phyloP scores from a whole-genome alignment of 306 rosid genomes.

The Elaeagnus macrophylla region DNA sequence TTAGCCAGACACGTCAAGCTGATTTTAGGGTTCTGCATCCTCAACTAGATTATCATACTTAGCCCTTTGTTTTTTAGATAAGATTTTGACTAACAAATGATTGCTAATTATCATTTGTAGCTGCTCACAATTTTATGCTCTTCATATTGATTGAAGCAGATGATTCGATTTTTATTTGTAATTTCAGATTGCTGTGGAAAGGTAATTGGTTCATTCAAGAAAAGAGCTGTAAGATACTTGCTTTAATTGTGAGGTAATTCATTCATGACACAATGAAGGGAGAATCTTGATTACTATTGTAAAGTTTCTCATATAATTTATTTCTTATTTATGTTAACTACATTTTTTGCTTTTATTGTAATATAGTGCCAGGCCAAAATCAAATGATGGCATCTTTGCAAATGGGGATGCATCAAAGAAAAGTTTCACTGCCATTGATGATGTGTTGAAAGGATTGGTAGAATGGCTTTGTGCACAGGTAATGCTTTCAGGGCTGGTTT shows the following conservation, averaged over 20 bases:
- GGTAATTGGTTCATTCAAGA: conserved; percentile 96
- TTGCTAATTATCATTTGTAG: too few relatives aligned
- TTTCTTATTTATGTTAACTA: neutral
- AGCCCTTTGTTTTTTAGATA: too few relatives aligned
- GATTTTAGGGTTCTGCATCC: too few relatives aligned
- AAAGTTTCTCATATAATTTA: neutral
- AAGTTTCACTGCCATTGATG: conserved; percentile 51
- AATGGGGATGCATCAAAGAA: conserved; percentile 77
- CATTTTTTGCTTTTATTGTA: conserved; percentile 10
- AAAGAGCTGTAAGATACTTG: conserved; percentile 96
- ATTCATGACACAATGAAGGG: conserved; percentile 11
- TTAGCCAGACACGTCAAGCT: too few relatives aligned
- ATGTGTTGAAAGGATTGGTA: conserved; percentile 81
- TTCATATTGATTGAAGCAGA: neutral
- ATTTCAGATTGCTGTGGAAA: conserved; percentile 88
- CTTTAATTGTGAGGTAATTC: conserved; percentile 65
- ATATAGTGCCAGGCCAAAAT: conserved; percentile 68
- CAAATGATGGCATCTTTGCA: conserved; percentile 37
- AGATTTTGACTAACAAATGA: too few relatives aligned
- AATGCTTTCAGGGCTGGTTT: conserved; percentile 16
- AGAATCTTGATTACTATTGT: neutral
- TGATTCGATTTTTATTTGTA: neutral
- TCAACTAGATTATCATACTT: too few relatives aligned
- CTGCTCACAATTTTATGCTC: neutral
- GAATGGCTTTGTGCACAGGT: conserved; percentile 99